Conservation (phyloP, 331 rosid genomes). For the Stylosanthes scabra region DNA sequence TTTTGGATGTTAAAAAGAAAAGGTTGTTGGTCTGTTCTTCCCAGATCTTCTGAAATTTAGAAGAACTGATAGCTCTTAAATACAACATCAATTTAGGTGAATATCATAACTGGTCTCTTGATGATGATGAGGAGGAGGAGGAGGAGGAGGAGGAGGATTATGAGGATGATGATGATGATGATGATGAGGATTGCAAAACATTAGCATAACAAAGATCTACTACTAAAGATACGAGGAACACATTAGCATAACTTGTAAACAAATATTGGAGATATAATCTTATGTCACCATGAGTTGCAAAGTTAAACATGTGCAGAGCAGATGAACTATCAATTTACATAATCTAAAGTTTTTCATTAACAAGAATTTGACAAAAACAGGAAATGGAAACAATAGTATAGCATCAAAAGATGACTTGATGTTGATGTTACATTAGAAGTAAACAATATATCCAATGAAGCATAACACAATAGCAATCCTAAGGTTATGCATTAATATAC, state of each 20-base stretch:
- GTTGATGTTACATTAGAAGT: constrained; percentile 21
- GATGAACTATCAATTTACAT: no score
- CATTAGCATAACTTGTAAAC: no score
- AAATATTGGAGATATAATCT: no score
- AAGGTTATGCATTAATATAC: constrained; percentile 35
- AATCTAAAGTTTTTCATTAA: no score
- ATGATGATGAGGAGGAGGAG: no score
- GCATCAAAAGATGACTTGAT: constrained; percentile 26
- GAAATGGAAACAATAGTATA: constrained; percentile 8
- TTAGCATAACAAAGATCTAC: no score
- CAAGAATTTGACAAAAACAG: constrained; percentile 2
- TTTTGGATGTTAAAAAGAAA: background rate
- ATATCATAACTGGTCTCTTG: constrained; percentile 1
- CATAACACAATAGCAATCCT: constrained; percentile 33
- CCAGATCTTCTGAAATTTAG: background rate
- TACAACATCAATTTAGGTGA: constrained; percentile 5
- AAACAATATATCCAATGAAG: constrained; percentile 39
- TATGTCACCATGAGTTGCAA: no score
- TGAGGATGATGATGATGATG: no score
- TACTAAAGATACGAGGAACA: no score
- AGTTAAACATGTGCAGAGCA: no score
- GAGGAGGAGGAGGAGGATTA: no score
- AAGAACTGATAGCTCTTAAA: background rate
- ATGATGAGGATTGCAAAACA: no score
- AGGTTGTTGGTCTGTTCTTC: background rate